A percentile compares a stretch with the other conserved stretches of the same genome.
Conservation (phyloP, 805 yeast genomes). For the Lachancea cidri region DNA sequence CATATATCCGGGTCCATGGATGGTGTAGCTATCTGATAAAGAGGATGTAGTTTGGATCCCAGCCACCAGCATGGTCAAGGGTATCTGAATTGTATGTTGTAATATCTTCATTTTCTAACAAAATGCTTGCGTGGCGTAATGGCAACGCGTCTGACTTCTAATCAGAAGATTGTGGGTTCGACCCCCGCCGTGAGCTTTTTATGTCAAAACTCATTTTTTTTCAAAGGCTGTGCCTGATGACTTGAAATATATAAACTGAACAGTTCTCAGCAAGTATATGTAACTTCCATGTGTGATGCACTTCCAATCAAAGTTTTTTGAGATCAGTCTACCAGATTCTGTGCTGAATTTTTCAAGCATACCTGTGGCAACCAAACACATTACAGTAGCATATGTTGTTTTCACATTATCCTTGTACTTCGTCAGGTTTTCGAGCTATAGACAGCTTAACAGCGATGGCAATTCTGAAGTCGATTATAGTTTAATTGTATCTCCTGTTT, state of each 20-base stretch:
- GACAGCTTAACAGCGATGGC: slow-evolving; percentile 16
- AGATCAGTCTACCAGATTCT: slow-evolving; percentile 20
- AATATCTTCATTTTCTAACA: no score
- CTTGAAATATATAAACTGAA: no score
- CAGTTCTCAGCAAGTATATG: no score
- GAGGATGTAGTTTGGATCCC: no score
- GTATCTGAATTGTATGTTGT: no score
- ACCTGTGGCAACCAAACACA: slow-evolving; percentile 46
- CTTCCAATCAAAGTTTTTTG: slow-evolving; percentile 15
- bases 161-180: slow-evolving; percentile 53
- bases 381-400: slow-evolving; percentile 36
- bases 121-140: slow-evolving; percentile 49
- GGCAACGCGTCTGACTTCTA: slow-evolving; percentile 56
- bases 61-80: no score
- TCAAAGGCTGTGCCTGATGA: no score
- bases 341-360: slow-evolving; percentile 20
- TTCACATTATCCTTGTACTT: slow-evolving; percentile 40
- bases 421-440: slow-evolving; percentile 38
- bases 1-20: no score
- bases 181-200: slow-evolving; percentile 49
- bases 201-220: no score
- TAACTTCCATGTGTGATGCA: slow-evolving; percentile 12
- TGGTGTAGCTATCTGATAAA: no score
- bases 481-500: slow-evolving; percentile 46
- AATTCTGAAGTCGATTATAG: slow-evolving; percentile 31